Evolutionary conservation across 1,284 basidiomycete genomes (phyloP), one percentile per base, ranked within the genome.

Genomic region (Cryptococcus depauperatus): DNA sequence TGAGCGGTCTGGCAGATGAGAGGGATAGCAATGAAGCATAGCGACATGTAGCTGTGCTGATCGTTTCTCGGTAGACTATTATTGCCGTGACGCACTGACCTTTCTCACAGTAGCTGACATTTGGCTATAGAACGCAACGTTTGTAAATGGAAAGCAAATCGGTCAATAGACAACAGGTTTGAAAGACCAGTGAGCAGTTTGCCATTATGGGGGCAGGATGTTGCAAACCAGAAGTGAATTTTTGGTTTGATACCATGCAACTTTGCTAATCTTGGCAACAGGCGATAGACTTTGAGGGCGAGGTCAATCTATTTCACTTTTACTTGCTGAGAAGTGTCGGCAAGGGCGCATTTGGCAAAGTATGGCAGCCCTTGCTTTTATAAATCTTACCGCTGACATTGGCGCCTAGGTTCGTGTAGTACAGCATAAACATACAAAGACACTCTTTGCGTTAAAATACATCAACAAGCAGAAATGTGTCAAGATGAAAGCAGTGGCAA

Each of bases 401-500:
- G 29, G 29, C 29, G 27, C 37, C 22, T 59, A 95, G 90, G 90
- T 98, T 70, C 84, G 92, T 41, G 92, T 98, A 42, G 92, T 98
- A 6, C 91, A 97, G 72, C 93, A 97, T 75, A 98, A 97, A 65
- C 89, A 96, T 72, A 86, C 88, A 14, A 85, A 88, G 51, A 85
- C 90, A 21, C 77, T 98, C 27, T 97, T 92, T 63, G 93, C 93
- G 8, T 81, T 98, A 68, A 98, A 98, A 72, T 98, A 98, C 74
- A 98, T 98, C 74, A 97, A 97, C 77, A 98, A 98, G 71, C 69
- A 83, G 29, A 93, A 93, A 76, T 96, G 91, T 64, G 87, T 95
- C 55, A 92, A 91, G 76, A 95, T 95, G 88, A 90, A 89, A 62
- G 91, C 92, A 1, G 90, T 96, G 26, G 83, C 89, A 35, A 97